phyloP scores from a whole-genome alignment of 2,329 filamentous ascomycete species.

The Calonectria crousiana region DNA sequence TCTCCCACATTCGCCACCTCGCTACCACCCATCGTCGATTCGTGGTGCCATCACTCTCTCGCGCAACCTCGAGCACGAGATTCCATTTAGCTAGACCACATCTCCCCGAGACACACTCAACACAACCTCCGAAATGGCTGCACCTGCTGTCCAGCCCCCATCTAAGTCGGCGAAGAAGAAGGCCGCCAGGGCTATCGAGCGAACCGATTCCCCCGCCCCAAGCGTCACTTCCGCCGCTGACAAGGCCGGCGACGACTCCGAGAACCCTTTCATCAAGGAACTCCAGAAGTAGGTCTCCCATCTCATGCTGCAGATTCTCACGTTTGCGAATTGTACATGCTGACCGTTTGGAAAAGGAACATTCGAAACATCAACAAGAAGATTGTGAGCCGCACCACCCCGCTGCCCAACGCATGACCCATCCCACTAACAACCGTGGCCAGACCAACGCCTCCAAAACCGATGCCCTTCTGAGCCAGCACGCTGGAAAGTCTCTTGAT shows the following conservation, averaged over 20 bases:
- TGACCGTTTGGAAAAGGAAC: slow-evolving; percentile 67
- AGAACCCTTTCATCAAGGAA: slow-evolving; percentile 87
- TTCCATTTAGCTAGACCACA: slow-evolving; percentile 28
- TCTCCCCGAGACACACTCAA: slow-evolving; percentile 23
- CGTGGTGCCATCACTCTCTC: slow-evolving; percentile 32
- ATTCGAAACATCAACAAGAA: slow-evolving; percentile 96
- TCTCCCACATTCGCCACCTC: slow-evolving; percentile 22
- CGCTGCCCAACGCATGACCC: slow-evolving; percentile 11
- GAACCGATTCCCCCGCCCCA: slow-evolving; percentile 68
- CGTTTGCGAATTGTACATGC: slow-evolving; percentile 6
- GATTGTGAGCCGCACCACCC: slow-evolving; percentile 72
- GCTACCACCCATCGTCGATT: slow-evolving; percentile 28
- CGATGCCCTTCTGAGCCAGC: slow-evolving; percentile 75
- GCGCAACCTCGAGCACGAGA: slow-evolving; percentile 35
- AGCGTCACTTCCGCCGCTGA: slow-evolving; percentile 60
- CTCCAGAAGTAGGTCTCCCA: slow-evolving; percentile 80
- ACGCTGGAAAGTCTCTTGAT: slow-evolving; percentile 78
- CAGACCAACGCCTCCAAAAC: slow-evolving; percentile 80
- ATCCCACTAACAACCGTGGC: slow-evolving; percentile 33
- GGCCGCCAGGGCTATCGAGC: slow-evolving; percentile 63
- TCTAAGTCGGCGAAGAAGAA: slow-evolving; percentile 79
- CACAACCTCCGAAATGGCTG: slow-evolving; percentile 64
- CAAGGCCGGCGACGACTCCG: slow-evolving; percentile 69
- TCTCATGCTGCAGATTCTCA: not conserved
- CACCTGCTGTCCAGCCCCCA: slow-evolving; percentile 70